These are phyloP conservation scores for Hyphodiscus sp. DNA, from an alignment of 2,329 filamentous ascomycete species.

Conservation along the genomic window DNA sequence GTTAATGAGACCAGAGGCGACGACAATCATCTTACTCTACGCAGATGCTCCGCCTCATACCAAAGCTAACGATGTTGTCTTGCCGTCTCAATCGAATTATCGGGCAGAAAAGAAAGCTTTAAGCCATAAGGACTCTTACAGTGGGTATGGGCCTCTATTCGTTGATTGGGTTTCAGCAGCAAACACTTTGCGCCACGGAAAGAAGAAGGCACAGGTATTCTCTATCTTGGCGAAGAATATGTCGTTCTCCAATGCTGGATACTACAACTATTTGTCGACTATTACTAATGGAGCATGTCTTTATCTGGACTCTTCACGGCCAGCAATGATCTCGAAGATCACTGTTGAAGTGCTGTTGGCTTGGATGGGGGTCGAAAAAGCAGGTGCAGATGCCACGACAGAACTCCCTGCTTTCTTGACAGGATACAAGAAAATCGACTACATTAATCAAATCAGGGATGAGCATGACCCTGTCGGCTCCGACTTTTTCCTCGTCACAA, in stretches of 20 bases:
- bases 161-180: conserved; percentile 11
- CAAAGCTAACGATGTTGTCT: conserved; percentile 4
- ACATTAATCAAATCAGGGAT: conserved; percentile 2
- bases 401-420: conserved; percentile 8
- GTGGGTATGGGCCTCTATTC: conserved; percentile 11
- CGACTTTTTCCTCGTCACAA: conserved; percentile 4
- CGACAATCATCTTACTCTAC: conserved; percentile 15
- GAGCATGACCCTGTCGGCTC: conserved; percentile 7
- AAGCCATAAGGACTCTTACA: conserved; percentile 3
- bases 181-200: conserved; percentile 5
- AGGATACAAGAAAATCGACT: conserved; percentile 4
- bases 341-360: conserved; percentile 15
- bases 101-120: conserved; percentile 8
- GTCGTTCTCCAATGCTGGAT: conserved; percentile 4
- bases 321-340: conserved; percentile 11
- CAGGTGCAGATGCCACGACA: conserved; percentile 1
- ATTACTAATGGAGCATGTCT: conserved; percentile 16
- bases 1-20: conserved; percentile 14
- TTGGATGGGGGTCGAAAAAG: conserved; percentile 19
- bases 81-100: conserved; percentile 7
- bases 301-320: conserved; percentile 2
- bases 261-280: conserved; percentile 14
- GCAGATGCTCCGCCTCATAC: conserved; percentile 17
- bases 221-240: conserved; percentile 6
- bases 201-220: conserved; percentile 15